Percentiles rank a stretch among this genome's conserved stretches.
Evolutionary conservation across 768 basidiomycete genomes (phyloP).

Genomic region (Amanita pseudoporphyria): DNA sequence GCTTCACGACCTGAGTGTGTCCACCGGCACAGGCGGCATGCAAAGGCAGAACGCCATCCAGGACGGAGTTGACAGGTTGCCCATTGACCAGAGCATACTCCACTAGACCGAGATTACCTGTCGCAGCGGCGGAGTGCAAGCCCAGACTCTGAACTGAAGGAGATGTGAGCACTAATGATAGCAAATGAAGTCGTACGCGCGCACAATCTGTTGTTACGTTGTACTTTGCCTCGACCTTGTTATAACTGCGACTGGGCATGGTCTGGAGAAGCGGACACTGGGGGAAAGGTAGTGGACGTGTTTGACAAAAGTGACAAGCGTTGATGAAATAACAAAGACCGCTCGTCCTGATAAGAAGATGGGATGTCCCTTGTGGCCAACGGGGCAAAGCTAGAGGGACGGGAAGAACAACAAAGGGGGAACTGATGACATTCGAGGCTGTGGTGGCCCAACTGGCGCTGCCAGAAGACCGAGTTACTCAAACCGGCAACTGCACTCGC

Average conservation of each 20-base stretch:
- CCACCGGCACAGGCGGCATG: slow-evolving; percentile 94
- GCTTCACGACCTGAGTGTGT: slow-evolving; percentile 75
- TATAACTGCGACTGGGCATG: slow-evolving; percentile 41
- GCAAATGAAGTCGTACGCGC: slow-evolving; percentile 17
- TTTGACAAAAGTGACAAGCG: too few relatives aligned
- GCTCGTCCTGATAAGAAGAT: not conserved
- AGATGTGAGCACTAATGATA: slow-evolving; percentile 2
- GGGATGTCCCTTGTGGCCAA: not conserved
- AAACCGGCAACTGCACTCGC: not conserved
- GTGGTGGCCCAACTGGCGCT: slow-evolving; percentile 4
- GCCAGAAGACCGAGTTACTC: slow-evolving; percentile 4
- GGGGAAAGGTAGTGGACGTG: not conserved
- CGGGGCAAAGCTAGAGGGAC: not conserved
- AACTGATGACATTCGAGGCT: slow-evolving; percentile 6
- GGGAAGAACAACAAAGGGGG: not conserved
- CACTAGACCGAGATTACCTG: slow-evolving; percentile 88
- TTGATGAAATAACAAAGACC: not conserved
- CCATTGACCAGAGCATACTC: slow-evolving; percentile 90
- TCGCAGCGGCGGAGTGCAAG: slow-evolving; percentile 66
- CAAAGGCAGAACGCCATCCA: slow-evolving; percentile 93
- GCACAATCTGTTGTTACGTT: slow-evolving; percentile 51
- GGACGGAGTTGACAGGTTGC: slow-evolving; percentile 92
- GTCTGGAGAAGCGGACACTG: slow-evolving; percentile 14
- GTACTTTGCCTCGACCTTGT: slow-evolving; percentile 45
- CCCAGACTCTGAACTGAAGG: slow-evolving; percentile 63